Evolutionary conservation across 179 eudicot species (phyloP).

Genomic region (Spergularia azorica): DNA sequence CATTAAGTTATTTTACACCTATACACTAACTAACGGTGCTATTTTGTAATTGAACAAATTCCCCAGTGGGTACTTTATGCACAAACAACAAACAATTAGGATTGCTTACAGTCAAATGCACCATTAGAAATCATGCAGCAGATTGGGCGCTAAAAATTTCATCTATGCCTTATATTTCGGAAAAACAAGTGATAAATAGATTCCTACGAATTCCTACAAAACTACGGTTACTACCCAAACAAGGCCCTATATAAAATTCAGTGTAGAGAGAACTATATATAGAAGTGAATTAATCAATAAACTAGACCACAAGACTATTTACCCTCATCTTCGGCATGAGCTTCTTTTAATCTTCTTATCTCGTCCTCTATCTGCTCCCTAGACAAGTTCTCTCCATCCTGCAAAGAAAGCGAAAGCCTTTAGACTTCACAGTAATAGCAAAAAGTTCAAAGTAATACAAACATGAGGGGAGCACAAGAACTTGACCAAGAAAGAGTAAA

Average conservation of each 20-base stretch:
- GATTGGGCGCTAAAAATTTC: too few relatives aligned
- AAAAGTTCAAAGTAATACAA: neutral
- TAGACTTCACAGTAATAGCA: neutral
- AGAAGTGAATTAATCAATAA: neutral
- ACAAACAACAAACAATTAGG: too few relatives aligned
- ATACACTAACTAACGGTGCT: too few relatives aligned
- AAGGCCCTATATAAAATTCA: neutral
- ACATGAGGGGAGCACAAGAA: neutral
- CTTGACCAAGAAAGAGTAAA: neutral
- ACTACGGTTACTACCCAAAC: too few relatives aligned
- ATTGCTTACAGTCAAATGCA: too few relatives aligned
- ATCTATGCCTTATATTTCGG: too few relatives aligned
- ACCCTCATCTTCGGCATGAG: constrained; percentile 99
- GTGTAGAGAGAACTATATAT: neutral
- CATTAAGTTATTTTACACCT: too few relatives aligned
- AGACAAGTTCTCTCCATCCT: constrained; percentile 85
- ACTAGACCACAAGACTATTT: constrained; percentile 10
- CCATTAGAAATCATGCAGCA: too few relatives aligned
- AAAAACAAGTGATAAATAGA: too few relatives aligned
- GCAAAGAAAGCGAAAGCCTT: constrained; percentile 23
- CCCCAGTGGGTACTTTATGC: too few relatives aligned
- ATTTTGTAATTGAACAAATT: too few relatives aligned
- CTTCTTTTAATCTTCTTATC: constrained; percentile 78
- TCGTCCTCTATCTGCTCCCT: constrained; percentile 95
- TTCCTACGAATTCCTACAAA: too few relatives aligned